Base-by-base conservation (phyloP, 495 filamentous ascomycete genomes). In the Trichoderma asperelloides region DNA sequence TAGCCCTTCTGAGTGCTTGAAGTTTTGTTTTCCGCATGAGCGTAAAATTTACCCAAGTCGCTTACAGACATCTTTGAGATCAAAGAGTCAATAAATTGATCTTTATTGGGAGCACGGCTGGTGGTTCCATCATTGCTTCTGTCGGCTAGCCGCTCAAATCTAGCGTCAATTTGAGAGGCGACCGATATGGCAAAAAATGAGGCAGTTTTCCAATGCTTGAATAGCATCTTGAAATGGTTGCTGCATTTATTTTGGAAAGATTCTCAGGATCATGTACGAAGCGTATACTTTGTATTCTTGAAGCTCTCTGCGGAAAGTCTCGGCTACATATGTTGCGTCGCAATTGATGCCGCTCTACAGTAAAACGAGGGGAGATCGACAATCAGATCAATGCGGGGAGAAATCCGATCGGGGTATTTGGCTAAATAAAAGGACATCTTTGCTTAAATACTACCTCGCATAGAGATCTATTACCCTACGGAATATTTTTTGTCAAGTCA, bases 41-140 rank as follows among this genome's bases (percentile, higher is more conserved):
- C 5, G 33, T 45, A 3, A 23, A 23, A 30, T 71, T 37, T 30
- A 76, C 74, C 73, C 18, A 76, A 64, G 27, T 76, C 74, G 39
- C 71, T 69, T 18, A 76, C 25, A 12, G 73, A 72, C 73, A 76
- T 74, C n/a, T 73, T 71, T 25, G 68, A 72, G 27, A 76, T 64
- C 28, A 76, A 62, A 2, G 39, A 18, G 2, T 74, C 69, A 62
- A 76, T 69, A 45, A 68, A 71, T 16, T 67, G 60, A n/a, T 67
- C 51, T 45, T 76, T 76, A 15, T 66, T 67, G 13, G 63, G 23
- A 23, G 40, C 18, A 6, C 18, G 60, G 13, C 16, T 51, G 9
- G 55, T 3, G 23, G 25, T 16, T 60, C 2, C 25, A 60, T 60
- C 55, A 60, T 30, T 28, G 25, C 55, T 55, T 21, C 49, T 4